Evolutionary conservation across 176 grass and related monocot genomes (phyloP), one percentile per base, ranked within the genome.

Genomic region (Carex littledalei): DNA sequence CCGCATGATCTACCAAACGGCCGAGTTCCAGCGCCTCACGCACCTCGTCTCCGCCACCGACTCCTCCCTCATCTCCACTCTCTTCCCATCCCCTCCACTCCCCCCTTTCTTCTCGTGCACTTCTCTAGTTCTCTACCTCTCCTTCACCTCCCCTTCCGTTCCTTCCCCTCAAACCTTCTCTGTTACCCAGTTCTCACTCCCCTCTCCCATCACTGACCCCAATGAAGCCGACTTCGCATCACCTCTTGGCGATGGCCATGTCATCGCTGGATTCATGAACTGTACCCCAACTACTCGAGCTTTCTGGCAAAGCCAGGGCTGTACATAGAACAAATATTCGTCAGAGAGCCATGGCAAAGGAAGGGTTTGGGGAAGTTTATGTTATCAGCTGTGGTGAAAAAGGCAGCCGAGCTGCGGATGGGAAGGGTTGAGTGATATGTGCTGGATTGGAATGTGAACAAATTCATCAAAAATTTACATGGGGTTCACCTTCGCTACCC

Each of bases 21-120:
- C 96, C 17, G 93, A 92, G 81, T 98, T 98, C 84, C 91, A 95
- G 89, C 91, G 77, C 31, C 89, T 98, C 41, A 95, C 91, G 2
- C 67, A 98, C 70, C 93, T 98, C 83, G 95, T 95, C 93, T 84
- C 93, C 24, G 65, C 96, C 88, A 94, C 88, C 21, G 84, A 89
- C 29, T 74, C 82, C 6, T 89, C 86, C 22, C 90, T 90, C 31
- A 55, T 86, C 16, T 54, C 88, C 71, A 88, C 87, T 12, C 90
- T 94, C 82, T 92, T 92, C 82, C 90, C 90, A 24, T 76, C 85
- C 16, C 75, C 88, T 21, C 70, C 61, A 2, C 90, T 63, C 16
- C 88, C 93, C 1, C 86, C 84, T 3, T 90, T 94, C 88, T 14
- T 81, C 63, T 94, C 88, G 76, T 90, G 89, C 86, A 94, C 93